Evolutionary conservation across 495 filamentous ascomycete species (phyloP).

Genomic region (Aspergillus wentii): DNA sequence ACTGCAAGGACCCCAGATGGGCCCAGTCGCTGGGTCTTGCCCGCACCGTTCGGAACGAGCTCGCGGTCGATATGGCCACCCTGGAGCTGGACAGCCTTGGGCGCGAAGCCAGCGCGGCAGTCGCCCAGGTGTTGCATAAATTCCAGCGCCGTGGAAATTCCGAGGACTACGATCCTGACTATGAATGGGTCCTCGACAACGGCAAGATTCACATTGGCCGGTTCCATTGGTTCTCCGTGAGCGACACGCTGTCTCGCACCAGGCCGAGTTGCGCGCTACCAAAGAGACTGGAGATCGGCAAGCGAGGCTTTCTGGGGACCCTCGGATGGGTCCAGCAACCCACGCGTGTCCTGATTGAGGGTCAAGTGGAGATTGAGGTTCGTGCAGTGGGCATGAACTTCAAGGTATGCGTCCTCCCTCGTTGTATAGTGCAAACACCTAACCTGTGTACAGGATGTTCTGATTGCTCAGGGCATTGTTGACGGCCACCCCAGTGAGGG

Average conservation of each 20-base stretch:
- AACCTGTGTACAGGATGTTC: constrained; percentile 16
- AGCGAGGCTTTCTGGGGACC: constrained; percentile 13
- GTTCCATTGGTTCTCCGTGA: constrained; percentile 13
- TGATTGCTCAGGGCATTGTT: constrained; percentile 23
- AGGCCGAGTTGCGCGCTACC: background rate
- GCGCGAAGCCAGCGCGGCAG: constrained; percentile 1
- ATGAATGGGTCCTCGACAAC: constrained; percentile 24
- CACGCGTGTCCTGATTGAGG: background rate
- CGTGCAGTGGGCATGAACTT: constrained; percentile 31
- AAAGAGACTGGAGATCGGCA: constrained; percentile 7
- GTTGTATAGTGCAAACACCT: no score
- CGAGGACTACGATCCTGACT: constrained; percentile 18
- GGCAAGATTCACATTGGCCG: constrained; percentile 20
- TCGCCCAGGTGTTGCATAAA: constrained; percentile 16
- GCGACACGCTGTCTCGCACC: constrained; percentile 8
- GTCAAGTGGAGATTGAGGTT: constrained; percentile 23
- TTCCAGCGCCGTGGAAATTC: constrained; percentile 11
- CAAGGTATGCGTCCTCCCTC: constrained; percentile 23
- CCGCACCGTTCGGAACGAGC: constrained; percentile 36
- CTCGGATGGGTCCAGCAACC: constrained; percentile 11
- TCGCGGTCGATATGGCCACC: constrained; percentile 35
- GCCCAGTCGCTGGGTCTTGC: constrained; percentile 32
- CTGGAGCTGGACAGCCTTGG: constrained; percentile 32
- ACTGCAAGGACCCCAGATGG: constrained; percentile 32
- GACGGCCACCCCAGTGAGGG: background rate